These are phyloP conservation scores for Fusarium caatingaense DNA, from an alignment of 2,329 filamentous ascomycete species.

Conservation along the genomic window DNA sequence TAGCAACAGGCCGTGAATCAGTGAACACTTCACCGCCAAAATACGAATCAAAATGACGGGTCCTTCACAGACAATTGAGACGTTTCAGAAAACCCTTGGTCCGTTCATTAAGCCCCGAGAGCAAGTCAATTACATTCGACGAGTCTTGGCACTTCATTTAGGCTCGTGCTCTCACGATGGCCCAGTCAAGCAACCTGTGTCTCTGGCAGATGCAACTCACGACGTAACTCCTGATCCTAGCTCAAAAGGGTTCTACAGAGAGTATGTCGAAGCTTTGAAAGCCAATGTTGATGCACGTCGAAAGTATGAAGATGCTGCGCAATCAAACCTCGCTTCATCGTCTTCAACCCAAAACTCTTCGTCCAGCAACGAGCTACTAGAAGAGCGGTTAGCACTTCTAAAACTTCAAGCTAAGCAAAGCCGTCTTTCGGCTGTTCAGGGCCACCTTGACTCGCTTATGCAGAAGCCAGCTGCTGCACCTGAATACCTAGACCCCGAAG, in stretches of 20 bases:
- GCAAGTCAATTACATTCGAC: constrained; percentile 67
- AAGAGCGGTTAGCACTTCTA: constrained; percentile 63
- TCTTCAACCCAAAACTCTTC: constrained; percentile 36
- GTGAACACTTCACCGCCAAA: constrained; percentile 22
- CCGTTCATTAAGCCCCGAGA: constrained; percentile 68
- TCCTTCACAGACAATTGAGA: constrained; percentile 50
- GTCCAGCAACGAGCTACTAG: constrained; percentile 50
- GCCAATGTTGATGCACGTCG: constrained; percentile 63
- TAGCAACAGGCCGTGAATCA: constrained; percentile 18
- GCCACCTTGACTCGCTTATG: constrained; percentile 61
- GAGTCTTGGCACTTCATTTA: constrained; percentile 65
- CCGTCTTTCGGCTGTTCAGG: constrained; percentile 62
- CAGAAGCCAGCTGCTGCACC: constrained; percentile 64
- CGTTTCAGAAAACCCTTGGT: constrained; percentile 58
- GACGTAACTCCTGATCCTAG: constrained; percentile 52
- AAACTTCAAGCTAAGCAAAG: constrained; percentile 64
- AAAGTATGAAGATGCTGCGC: constrained; percentile 57
- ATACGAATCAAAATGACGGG: constrained; percentile 46
- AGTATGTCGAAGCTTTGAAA: constrained; percentile 66
- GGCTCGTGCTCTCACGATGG: constrained; percentile 59
- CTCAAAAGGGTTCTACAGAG: constrained; percentile 61
- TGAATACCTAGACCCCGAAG: constrained; percentile 62
- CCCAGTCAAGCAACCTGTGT: constrained; percentile 58
- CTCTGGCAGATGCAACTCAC: constrained; percentile 58
- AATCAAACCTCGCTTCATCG: constrained; percentile 33